Base-by-base conservation (phyloP, 2,329 filamentous ascomycete species). In the Albophoma yamanashiensis region DNA sequence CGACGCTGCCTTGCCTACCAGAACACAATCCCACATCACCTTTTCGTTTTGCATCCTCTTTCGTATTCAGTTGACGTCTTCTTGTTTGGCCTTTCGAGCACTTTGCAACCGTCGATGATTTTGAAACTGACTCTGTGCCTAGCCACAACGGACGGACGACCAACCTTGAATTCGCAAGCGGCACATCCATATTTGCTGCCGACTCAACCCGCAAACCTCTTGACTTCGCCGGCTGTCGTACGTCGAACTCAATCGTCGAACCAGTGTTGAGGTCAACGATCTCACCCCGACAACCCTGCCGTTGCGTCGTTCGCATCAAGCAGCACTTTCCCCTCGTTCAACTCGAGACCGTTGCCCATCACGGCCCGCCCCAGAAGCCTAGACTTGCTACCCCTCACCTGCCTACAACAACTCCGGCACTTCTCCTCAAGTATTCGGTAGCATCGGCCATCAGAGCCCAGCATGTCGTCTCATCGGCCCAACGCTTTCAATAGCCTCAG, bases 381-480 rank as follows among this genome's bases (percentile, higher is more conserved):
- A 62, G 59, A 65, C 67, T 64, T 62, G 64, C 65, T 68, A 64
- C 69, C 67, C 67, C 68, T 66, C 67, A 66, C 64, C 64, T 62
- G 63, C 63, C 62, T 61, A 66, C 64, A 61, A 66, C 64, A 61
- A 61, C 60, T 61, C 58, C 60, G 62, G 63, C 64, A 58, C 62
- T 63, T 61, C 61, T 63, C 60, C 63, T 65, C 64, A 59, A 63
- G 66, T 60, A 50, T 63, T 59, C 65, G 66, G 62, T 70, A 66
- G 67, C 67, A 65, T 64, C 61, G 61, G 64, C 65, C 65, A 60
- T 56, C 66, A 66, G 66, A 61, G 58, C 63, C 64, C 65, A 73
- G 65, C 61, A 96, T 96, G 92, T 92, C 91, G 82, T 88, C 92
- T 78, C 94, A 88, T 80, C 85, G 92, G 82, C 89, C 92, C 76